phyloP scores from a whole-genome alignment of 192 early-diverging fungal species.

The Spizellomyces sp. region DNA sequence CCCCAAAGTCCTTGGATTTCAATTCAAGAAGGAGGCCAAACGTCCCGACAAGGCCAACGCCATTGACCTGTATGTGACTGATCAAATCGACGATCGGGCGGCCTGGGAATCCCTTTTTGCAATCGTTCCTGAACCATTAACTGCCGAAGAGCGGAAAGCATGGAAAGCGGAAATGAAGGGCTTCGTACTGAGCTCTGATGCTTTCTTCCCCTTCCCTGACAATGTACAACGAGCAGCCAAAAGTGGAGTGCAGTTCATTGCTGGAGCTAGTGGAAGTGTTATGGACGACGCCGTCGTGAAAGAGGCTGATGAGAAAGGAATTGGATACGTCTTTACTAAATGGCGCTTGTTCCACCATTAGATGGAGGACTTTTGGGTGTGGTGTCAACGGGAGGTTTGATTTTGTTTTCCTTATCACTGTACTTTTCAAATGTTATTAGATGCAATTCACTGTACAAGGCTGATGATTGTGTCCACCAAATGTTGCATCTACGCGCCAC shows the following conservation, averaged over 20 bases:
- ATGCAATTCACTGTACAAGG: too few species aligned
- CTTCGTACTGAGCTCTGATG: slow-evolving; percentile 91
- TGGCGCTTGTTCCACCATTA: slow-evolving; percentile 96
- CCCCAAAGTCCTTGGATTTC: slow-evolving; percentile 86
- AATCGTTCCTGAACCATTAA: slow-evolving; percentile 75
- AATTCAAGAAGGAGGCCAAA: slow-evolving; percentile 86
- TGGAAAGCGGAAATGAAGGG: slow-evolving; percentile 71
- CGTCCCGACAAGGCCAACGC: slow-evolving; percentile 96
- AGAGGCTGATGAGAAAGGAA: slow-evolving; percentile 77
- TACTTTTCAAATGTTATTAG: too few species aligned
- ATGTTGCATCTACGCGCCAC: too few species aligned
- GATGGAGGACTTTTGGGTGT: background rate
- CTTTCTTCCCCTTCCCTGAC: slow-evolving; percentile 99
- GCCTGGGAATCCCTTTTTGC: slow-evolving; percentile 84
- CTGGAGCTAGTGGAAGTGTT: slow-evolving; percentile 90
- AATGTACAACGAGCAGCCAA: slow-evolving; percentile 84
- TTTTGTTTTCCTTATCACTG: too few species aligned
- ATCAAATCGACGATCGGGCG: slow-evolving; percentile 81
- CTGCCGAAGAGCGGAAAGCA: slow-evolving; percentile 74
- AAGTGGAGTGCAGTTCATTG: slow-evolving; percentile 86
- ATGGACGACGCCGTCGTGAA: slow-evolving; percentile 84
- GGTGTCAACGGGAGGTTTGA: too few species aligned
- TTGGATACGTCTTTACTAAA: slow-evolving; percentile 85
- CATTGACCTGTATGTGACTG: slow-evolving; percentile 92
- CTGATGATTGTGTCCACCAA: too few species aligned